phyloP scores from a whole-genome alignment of 129 eudicot species.

The Kitagawia praeruptora region DNA sequence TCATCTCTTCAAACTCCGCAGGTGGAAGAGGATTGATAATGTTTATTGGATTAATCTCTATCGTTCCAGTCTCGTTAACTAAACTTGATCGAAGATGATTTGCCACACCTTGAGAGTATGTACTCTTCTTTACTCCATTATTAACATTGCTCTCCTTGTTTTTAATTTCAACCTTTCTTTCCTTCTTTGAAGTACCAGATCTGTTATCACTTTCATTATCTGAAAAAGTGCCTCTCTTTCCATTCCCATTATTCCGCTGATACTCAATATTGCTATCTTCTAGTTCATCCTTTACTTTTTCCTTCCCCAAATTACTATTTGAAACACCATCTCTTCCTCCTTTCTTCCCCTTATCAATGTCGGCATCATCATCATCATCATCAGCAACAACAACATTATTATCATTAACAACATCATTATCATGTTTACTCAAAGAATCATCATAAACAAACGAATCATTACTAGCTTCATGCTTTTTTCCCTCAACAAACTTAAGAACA shows the following conservation, averaged over 20 bases:
- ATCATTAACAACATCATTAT: not conserved
- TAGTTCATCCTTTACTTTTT: not conserved
- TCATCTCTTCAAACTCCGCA: constrained; percentile 2
- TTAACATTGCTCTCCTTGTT: not conserved
- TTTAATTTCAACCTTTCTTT: not conserved
- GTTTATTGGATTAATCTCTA: not conserved
- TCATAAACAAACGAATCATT: not conserved
- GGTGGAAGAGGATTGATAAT: not conserved
- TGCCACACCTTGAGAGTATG: not conserved
- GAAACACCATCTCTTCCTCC: not conserved
- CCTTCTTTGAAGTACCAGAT: not conserved
- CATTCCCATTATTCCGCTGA: not conserved
- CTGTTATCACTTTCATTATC: constrained; percentile 5
- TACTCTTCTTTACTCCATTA: not conserved
- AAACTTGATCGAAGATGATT: not conserved
- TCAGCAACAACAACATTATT: not conserved
- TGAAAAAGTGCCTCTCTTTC: not conserved
- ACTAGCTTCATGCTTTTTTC: not conserved
- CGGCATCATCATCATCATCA: not conserved
- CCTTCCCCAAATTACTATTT: not conserved
- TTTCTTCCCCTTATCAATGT: not conserved
- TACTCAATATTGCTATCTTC: not conserved
- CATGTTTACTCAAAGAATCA: not conserved
- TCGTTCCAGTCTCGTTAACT: not conserved
- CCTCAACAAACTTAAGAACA: not conserved